Evolutionary conservation across 1,139 yeast genomes (phyloP).

Genomic region (Geotrichum siamense): DNA sequence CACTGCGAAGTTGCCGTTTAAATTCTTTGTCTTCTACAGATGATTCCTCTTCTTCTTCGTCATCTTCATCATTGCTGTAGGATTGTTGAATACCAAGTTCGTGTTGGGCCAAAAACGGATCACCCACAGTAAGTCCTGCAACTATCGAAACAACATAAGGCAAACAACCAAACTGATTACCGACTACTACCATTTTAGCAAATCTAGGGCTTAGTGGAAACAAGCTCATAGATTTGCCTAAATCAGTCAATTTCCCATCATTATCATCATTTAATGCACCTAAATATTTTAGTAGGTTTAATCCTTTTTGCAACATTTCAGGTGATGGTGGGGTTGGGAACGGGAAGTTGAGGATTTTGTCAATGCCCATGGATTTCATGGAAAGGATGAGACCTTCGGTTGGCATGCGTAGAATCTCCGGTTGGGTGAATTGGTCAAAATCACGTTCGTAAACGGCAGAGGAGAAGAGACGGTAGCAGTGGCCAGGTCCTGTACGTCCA

Average conservation of each 20-base stretch:
- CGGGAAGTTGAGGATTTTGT: slow-evolving; percentile 83
- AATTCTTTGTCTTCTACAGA: slow-evolving; percentile 37
- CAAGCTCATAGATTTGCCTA: slow-evolving; percentile 79
- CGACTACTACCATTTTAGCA: slow-evolving; percentile 81
- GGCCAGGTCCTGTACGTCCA: slow-evolving; percentile 99
- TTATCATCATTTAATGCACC: slow-evolving; percentile 76
- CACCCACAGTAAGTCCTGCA: slow-evolving; percentile 89
- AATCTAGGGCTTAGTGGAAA: slow-evolving; percentile 94
- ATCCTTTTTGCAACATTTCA: slow-evolving; percentile 53
- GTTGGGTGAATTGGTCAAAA: slow-evolving; percentile 72
- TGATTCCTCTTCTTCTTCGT: slow-evolving; percentile 29
- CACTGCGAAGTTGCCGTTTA: slow-evolving; percentile 42
- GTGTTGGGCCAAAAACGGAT: slow-evolving; percentile 70
- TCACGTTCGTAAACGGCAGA: slow-evolving; percentile 93
- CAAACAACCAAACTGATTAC: slow-evolving; percentile 78
- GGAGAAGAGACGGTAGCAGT: slow-evolving; percentile 84
- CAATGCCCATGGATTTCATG: slow-evolving; percentile 97
- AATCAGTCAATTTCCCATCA: slow-evolving; percentile 52
- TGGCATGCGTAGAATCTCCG: slow-evolving; percentile 93
- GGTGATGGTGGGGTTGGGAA: slow-evolving; percentile 93
- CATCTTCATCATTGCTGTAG: slow-evolving; percentile 21
- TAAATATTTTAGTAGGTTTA: slow-evolving; percentile 56
- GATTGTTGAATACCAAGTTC: slow-evolving; percentile 50
- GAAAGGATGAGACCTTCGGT: slow-evolving; percentile 88
- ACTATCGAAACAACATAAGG: slow-evolving; percentile 87